Base-by-base conservation (phyloP, 1,139 yeast species). In the Scheffersomyces insectosa region DNA sequence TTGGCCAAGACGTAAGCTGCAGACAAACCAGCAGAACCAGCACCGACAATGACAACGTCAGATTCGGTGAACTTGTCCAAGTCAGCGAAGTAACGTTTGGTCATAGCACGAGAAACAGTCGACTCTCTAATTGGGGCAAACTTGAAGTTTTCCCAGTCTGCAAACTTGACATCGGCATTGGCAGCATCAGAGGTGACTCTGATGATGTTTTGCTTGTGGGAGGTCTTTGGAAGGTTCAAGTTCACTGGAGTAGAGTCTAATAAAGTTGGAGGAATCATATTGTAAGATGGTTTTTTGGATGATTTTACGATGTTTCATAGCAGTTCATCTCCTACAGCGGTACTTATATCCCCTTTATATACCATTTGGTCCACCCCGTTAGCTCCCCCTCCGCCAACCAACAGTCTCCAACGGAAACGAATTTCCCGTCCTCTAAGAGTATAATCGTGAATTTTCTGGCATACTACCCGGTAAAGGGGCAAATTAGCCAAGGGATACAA, bases 71-170 rank as follows among this genome's bases (percentile, higher is more conserved):
- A 84, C 61, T 80, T 83, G 67, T 85, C 88, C 57, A 85, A 68
- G 58, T 85, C 93, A 38, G 79, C 77, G 62, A 85, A 85, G 68
- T 85, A 86, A 50, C 93, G 79, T 52, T 71, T 75, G 40, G 91
- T 85, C 93, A 86, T 85, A 32, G 93, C 93, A 48, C 93, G 76
- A n/a, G 91, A 83, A 31, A 85, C 91, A 3, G 87, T 82, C 8
- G 89, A 82, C 66, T 85, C 93, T 48, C 91, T 76, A 55, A 85
- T 85, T 47, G 90, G 90, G 20, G 81, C 78, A 63, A 85, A 85
- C 51, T 74, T 69, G 67, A 85, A 85, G 36, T 73, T 69, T 28
- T 83, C 80, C 91, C 91, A 84, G 61, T 83, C 84, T 13, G 73
- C 75, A 48, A 71, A 71, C 65, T 41, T 41, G 16, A 54, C 50